Percentiles rank a stretch among this genome's conserved stretches.
Evolutionary conservation across 2,329 filamentous ascomycete species (phyloP).

Genomic region (Sporothrix protearum): DNA sequence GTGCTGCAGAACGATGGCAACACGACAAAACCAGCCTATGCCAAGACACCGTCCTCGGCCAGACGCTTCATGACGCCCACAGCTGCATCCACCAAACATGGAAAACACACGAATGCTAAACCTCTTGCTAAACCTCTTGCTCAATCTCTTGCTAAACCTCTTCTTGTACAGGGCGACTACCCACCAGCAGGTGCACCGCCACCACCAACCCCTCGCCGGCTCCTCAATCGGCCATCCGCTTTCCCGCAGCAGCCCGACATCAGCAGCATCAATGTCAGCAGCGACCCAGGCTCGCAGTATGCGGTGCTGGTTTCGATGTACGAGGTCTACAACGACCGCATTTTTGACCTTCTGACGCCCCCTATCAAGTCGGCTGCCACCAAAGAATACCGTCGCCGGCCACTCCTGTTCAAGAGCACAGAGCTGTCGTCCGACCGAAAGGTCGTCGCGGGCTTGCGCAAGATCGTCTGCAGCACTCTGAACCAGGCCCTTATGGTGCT

Average conservation of each 20-base stretch:
- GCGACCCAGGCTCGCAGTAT: conserved; percentile 72
- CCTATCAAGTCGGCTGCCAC: conserved; percentile 57
- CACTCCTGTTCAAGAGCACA: conserved; percentile 86
- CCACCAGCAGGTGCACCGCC: conserved; percentile 35
- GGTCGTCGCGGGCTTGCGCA: conserved; percentile 84
- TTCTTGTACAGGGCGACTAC: conserved; percentile 45
- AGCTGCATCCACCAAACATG: conserved; percentile 42
- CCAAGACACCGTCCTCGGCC: conserved; percentile 29
- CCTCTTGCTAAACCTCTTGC: too few species aligned
- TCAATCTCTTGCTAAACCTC: conserved; percentile 51
- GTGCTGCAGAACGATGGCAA: not conserved
- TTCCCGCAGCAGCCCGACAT: conserved; percentile 74
- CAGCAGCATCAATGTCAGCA: conserved; percentile 62
- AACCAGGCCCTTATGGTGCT: conserved; percentile 85
- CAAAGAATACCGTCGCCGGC: conserved; percentile 70
- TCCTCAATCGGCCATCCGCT: conserved; percentile 64
- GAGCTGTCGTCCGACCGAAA: conserved; percentile 88
- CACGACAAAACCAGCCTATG: not conserved
- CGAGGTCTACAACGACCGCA: conserved; percentile 97
- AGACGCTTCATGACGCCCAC: conserved; percentile 47
- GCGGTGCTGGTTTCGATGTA: conserved; percentile 94
- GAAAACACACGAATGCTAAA: conserved; percentile 46
- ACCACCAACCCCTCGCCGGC: conserved; percentile 57
- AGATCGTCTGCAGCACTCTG: conserved; percentile 79
- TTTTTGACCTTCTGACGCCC: conserved; percentile 83